These are phyloP conservation scores for Cutaneotrichosporon sp. DNA, from an alignment of 1,284 basidiomycete genomes.

Conservation along the genomic window DNA sequence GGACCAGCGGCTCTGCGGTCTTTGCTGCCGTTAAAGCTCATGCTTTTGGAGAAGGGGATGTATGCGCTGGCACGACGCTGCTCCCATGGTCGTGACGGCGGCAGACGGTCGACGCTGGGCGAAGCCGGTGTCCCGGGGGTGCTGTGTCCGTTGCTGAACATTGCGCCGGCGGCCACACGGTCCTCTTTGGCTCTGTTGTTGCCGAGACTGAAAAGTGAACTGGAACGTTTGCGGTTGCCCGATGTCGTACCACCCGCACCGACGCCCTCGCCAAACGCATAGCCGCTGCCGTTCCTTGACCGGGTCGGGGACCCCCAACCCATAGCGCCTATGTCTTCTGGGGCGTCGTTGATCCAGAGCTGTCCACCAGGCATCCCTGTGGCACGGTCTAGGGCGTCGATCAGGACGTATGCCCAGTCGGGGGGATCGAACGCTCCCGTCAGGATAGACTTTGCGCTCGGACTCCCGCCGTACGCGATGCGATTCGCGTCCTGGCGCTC, in stretches of 20 bases:
- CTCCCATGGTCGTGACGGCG: constrained; percentile 17
- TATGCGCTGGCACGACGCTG: constrained; percentile 20
- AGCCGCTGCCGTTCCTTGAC: constrained; percentile 14
- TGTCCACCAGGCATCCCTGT: constrained; percentile 65
- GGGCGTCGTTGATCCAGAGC: constrained; percentile 60
- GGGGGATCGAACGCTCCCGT: constrained; percentile 69
- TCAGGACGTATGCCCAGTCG: constrained; percentile 67
- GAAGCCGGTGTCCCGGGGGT: neutral
- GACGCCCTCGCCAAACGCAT: constrained; percentile 44
- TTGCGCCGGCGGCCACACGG: neutral
- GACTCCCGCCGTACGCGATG: constrained; percentile 68
- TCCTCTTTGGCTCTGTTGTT: constrained; percentile 3
- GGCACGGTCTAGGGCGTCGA: constrained; percentile 65
- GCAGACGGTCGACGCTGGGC: constrained; percentile 1
- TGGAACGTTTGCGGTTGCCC: constrained; percentile 15
- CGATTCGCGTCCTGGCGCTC: constrained; percentile 89
- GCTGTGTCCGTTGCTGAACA: neutral
- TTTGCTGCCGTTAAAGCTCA: constrained; percentile 6
- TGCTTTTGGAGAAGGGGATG: constrained; percentile 28
- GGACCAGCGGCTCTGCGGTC: constrained; percentile 17
- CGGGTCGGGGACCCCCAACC: constrained; percentile 18
- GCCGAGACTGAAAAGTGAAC: constrained; percentile 19
- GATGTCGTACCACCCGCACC: constrained; percentile 22
- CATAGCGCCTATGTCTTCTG: constrained; percentile 41
- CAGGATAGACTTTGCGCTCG: constrained; percentile 71